Evolutionary conservation across 306 rosid genomes (phyloP).

Genomic region (Rosa persica): DNA sequence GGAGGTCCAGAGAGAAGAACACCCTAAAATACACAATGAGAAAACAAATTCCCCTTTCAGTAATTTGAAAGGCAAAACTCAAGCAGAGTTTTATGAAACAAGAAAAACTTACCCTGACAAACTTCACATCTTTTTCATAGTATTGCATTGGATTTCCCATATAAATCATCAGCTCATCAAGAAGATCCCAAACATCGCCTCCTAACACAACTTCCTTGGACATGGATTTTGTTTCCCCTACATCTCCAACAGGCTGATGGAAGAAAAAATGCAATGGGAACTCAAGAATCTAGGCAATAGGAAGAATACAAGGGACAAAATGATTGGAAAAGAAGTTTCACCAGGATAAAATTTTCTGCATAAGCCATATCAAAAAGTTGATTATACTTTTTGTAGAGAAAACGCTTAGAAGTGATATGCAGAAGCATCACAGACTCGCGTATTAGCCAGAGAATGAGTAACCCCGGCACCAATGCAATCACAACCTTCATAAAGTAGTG

Average conservation of each 20-base stretch:
- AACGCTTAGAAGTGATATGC: constrained; percentile 66
- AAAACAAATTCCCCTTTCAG: constrained; percentile 22
- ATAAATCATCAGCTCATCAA: constrained; percentile 93
- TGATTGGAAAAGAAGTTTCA: constrained; percentile 29
- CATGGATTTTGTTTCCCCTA: constrained; percentile 82
- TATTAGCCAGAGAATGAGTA: constrained; percentile 81
- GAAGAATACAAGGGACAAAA: constrained; percentile 10
- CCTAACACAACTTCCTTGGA: constrained; percentile 91
- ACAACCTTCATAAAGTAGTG: constrained; percentile 88
- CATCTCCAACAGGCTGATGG: constrained; percentile 83
- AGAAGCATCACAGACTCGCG: constrained; percentile 81
- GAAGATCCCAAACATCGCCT: constrained; percentile 99
- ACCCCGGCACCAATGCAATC: constrained; percentile 76
- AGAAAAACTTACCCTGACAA: constrained; percentile 77
- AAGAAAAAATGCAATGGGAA: constrained; percentile 19
- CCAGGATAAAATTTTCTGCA: constrained; percentile 94
- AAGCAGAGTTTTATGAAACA: constrained; percentile 19
- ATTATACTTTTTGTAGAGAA: constrained; percentile 79
- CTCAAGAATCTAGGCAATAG: constrained; percentile 14
- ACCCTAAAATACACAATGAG: constrained; percentile 58
- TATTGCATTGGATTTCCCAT: constrained; percentile 98
- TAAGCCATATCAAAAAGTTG: constrained; percentile 91
- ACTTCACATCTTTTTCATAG: constrained; percentile 82
- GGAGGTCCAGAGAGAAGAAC: constrained; percentile 99
- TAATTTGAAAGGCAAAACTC: constrained; percentile 23